Evolutionary conservation across 2,329 filamentous ascomycete genomes (phyloP).

Genomic region (Exophiala viscosa): DNA sequence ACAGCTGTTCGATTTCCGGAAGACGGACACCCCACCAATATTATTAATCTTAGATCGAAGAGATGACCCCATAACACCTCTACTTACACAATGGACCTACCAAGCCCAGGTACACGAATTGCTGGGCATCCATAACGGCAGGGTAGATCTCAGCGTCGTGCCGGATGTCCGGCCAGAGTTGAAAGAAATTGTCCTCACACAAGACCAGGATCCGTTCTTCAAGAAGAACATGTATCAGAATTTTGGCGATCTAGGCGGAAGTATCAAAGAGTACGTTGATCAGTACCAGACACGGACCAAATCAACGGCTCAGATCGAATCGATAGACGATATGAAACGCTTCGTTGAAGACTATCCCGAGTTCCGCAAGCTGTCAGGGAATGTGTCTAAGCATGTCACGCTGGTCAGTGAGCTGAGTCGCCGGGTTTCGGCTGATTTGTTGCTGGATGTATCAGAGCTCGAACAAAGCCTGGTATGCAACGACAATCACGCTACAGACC

Average conservation of each 20-base stretch:
- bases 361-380: constrained; percentile 92
- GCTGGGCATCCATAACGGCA: constrained; percentile 89
- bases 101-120: constrained; percentile 99
- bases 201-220: constrained; percentile 98
- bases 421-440: constrained; percentile 75
- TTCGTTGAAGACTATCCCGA: constrained; percentile 99
- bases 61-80: constrained; percentile 89
- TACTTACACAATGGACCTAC: constrained; percentile 97
- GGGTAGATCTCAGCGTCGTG: constrained; percentile 80
- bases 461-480: constrained; percentile 97
- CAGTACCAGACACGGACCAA: constrained; percentile 98
- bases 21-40: constrained; percentile 90
- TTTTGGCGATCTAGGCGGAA: constrained; percentile 90
- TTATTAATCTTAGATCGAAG: constrained; percentile 84
- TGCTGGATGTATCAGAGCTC: constrained; percentile 94
- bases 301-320: constrained; percentile 91
- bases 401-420: constrained; percentile 90
- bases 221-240: constrained; percentile 99
- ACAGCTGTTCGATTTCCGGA: constrained; percentile 92
- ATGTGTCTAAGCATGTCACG: constrained; percentile 97
- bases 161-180: constrained; percentile 82
- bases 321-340: constrained; percentile 96
- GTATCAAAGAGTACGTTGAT: constrained; percentile 98
- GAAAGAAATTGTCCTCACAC: constrained; percentile 89
- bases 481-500: constrained; percentile 84